Conservation (phyloP, 768 basidiomycete species). For the Rhodosporidiobolus sp. region DNA sequence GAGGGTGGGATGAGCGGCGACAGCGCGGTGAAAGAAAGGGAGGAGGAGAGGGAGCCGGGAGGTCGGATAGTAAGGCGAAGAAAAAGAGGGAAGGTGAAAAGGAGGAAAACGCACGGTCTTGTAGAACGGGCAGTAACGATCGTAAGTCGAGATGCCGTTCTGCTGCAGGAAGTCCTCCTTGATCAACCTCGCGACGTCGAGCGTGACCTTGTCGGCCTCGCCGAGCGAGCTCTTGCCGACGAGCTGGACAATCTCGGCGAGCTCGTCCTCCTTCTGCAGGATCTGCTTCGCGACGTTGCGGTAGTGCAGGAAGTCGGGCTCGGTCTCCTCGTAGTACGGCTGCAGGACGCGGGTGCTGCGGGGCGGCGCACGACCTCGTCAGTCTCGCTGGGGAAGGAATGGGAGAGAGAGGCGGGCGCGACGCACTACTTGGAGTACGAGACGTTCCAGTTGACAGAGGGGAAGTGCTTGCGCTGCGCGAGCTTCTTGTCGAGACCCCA, state of each 20-base stretch:
- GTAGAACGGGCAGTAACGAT: slow-evolving; percentile 97
- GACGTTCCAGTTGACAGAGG: slow-evolving; percentile 99
- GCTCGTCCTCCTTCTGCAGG: slow-evolving; percentile 95
- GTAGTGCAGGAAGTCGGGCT: slow-evolving; percentile 91
- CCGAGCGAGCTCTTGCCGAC: slow-evolving; percentile 97
- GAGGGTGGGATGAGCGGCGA: neutral
- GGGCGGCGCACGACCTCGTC: too few relatives aligned
- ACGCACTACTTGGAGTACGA: slow-evolving; percentile 91
- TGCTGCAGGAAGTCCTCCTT: slow-evolving; percentile 98
- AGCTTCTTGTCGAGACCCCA: slow-evolving; percentile 99
- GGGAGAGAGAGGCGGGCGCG: neutral
- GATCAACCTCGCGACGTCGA: slow-evolving; percentile 93
- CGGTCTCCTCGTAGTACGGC: slow-evolving; percentile 80
- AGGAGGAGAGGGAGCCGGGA: slow-evolving; percentile 25
- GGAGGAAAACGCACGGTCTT: slow-evolving; percentile 59
- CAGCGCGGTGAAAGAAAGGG: too few relatives aligned
- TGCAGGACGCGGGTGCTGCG: slow-evolving; percentile 42
- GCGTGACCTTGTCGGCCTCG: slow-evolving; percentile 95
- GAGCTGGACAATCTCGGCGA: slow-evolving; percentile 98
- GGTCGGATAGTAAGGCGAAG: too few relatives aligned
- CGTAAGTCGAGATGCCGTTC: slow-evolving; percentile 98
- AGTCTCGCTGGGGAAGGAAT: too few relatives aligned
- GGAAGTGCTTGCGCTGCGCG: slow-evolving; percentile 98
- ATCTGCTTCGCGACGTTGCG: slow-evolving; percentile 93
- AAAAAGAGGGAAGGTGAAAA: neutral